Conservation (phyloP, 352 stramenopile species). For the Globisporangium sylvaticum region DNA sequence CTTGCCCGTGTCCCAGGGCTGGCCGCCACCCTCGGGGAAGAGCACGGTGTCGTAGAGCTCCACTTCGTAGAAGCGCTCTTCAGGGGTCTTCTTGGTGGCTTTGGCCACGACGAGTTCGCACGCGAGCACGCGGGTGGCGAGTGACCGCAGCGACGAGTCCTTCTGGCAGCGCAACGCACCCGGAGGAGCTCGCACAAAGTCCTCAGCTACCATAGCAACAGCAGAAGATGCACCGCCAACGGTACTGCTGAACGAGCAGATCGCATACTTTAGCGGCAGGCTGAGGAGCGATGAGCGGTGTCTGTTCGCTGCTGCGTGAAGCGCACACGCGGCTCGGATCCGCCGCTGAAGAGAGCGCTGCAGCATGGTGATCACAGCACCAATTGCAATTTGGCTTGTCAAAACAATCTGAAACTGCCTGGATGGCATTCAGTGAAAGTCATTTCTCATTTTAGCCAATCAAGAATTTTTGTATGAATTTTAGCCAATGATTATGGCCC, state of each 20-base stretch:
- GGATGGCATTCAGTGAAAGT: neutral
- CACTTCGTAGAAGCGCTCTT: constrained; percentile 17
- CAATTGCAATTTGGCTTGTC: neutral
- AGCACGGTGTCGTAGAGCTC: constrained; percentile 78
- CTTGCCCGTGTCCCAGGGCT: constrained; percentile 83
- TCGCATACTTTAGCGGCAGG: neutral
- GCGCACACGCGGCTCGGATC: neutral
- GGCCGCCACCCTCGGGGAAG: constrained; percentile 84
- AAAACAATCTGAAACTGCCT: neutral
- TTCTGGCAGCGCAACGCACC: neutral
- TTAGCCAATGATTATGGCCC: neutral
- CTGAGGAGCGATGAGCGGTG: neutral
- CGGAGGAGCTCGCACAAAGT: neutral
- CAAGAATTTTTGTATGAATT: neutral
- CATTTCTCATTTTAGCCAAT: neutral
- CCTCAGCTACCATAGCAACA: neutral
- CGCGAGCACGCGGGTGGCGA: neutral
- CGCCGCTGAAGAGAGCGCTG: neutral
- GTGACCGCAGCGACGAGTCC: neutral
- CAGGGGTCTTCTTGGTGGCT: neutral
- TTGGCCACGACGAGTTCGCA: neutral
- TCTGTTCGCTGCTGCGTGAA: neutral
- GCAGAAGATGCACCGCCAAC: neutral
- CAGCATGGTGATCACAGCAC: neutral
- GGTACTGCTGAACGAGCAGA: neutral